Base-by-base conservation (phyloP, 1,284 basidiomycete species). In the Dichomitus squalens region DNA sequence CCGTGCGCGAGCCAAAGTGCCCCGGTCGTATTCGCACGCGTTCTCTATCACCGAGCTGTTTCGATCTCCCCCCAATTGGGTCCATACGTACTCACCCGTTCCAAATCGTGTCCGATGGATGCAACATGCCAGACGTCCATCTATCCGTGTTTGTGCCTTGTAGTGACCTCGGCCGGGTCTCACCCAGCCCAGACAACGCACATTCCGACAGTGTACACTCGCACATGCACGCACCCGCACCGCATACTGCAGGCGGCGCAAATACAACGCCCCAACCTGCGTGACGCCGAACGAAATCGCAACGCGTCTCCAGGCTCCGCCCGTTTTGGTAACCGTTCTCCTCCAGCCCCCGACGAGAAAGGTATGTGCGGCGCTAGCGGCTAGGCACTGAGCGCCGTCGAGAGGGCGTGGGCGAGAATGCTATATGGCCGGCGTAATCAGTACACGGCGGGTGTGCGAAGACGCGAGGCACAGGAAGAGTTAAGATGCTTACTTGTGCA, bases 361-460 rank as follows among this genome's bases (percentile, higher is more conserved):
- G 31, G 47, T 7, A 11, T 12, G 21, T 25, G 23, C 23, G 25
- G 33, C 35, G 49, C 49, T 16, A 23, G 25, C n/a, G 18, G 33
- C 54, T 64, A 63, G 55, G 55, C 38, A 40, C 74, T 75, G 18
- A 81, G 69, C 18, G 65, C 63, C 6, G 77, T 80, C 16, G 78
- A 72, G 49, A 81, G 73, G 12, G 74, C 75, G 66, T 80, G 77
- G 31, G 79, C 78, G 47, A 80, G 72, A 54, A 77, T 71, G 59
- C 80, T 82, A 56, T 23, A 41, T n/a, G 34, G 21, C 23, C 49
- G 39, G 49, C 25, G 29, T 25, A 50, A 31, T 34, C 25, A 38
- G 53, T 51, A 51, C 44, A 52, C 64, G 23, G 47, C 29, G 53
- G 29, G 9, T 25, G 44, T 34, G 44, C 29, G 44, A 47, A 47